Base-by-base conservation (phyloP, 345 rosid genomes). In the Acer campestre region DNA sequence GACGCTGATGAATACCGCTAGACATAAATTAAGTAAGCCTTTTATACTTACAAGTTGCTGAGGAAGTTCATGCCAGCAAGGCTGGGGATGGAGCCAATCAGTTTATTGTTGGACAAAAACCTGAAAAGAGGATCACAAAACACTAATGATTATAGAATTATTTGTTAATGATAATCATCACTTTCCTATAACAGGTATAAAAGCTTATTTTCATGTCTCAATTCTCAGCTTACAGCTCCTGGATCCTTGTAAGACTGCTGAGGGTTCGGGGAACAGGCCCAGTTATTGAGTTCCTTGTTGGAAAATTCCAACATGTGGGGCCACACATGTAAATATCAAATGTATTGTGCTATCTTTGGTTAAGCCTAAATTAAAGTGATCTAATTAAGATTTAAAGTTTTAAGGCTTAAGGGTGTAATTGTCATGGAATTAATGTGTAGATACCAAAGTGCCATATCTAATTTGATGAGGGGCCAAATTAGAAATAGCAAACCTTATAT, bases 51-150 rank as follows among this genome's bases (percentile, higher is more conserved):
- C 98, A 95, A 31, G 62, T 88, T 88, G 75, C 49, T 78, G 79
- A 95, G 92, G 74, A 29, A 22, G 63, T 40, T 70, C 91, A 92
- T 77, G 75, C 27, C 27, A 25, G 85, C 56, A 59, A 95, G 90
- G 86, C 84, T 64, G 58, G 97, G 98, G 74, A 95, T 61, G 71
- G 82, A 79, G 55, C 96, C 98, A 1, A 69, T 78, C 27, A 93
- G 78, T 35, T 3, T n/a, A 68, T 93, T 93, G 84, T 90, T 95
- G 80, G 98, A 92, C 82, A 95, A 82, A 76, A 23, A 83, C 80
- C 99, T 95, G 83, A 48, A 82, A 80, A 22, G 20, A 74, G 27
- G 59, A 53, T 42, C 12, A 56, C 63, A 22, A 59, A 70, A 62
- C 75, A 44, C 9, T 1, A 14, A 16, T 53, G 11, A 58, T 59